Conservation (phyloP, 2,329 filamentous ascomycete genomes). For the Xylaria polymorpha region DNA sequence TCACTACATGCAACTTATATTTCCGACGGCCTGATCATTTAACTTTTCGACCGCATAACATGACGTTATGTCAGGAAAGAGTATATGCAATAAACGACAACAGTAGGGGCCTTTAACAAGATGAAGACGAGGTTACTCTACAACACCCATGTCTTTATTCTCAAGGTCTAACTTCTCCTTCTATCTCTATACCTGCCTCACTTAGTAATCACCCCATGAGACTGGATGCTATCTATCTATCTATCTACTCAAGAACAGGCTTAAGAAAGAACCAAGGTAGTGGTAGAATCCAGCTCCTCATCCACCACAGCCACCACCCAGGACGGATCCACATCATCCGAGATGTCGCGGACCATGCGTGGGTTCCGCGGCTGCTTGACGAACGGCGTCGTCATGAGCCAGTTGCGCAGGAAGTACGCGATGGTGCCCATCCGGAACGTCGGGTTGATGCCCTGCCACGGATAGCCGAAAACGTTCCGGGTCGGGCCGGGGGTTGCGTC, state of each 20-base stretch:
- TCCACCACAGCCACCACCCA: no score
- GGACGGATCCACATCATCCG: no score
- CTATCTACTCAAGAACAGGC: neutral
- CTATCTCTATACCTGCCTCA: neutral
- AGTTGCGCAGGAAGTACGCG: slow-evolving; percentile 20
- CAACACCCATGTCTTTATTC: neutral
- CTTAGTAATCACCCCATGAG: neutral
- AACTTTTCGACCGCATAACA: no score
- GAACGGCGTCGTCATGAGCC: slow-evolving; percentile 18
- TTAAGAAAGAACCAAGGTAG: neutral
- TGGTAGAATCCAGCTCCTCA: neutral
- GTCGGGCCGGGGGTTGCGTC: slow-evolving; percentile 16
- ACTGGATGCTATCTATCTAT: no score
- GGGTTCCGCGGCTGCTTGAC: slow-evolving; percentile 8
- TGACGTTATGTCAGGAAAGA: no score
- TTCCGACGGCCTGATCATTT: no score
- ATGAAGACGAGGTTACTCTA: neutral
- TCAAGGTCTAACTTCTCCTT: neutral
- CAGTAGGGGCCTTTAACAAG: no score
- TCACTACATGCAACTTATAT: no score
- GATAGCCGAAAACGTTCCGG: neutral
- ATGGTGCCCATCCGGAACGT: slow-evolving; percentile 8
- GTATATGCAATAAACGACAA: no score
- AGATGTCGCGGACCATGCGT: neutral
- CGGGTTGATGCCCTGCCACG: slow-evolving; percentile 20